Conservation (phyloP, 176 grass and related monocot genomes). For the Musa beccarii region DNA sequence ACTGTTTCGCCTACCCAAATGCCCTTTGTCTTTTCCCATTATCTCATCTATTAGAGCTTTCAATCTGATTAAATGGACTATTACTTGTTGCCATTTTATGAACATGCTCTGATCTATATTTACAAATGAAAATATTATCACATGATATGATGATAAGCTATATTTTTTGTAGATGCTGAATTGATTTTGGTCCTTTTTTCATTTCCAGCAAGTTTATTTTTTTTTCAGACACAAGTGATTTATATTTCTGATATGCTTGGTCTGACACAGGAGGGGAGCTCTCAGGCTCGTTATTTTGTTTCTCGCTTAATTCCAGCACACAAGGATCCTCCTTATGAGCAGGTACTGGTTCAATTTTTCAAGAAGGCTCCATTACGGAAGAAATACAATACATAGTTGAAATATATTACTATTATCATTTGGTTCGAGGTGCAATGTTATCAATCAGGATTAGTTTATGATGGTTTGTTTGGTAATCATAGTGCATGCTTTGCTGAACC, state of each 20-base stretch:
- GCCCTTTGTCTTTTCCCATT: background rate
- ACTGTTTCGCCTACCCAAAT: background rate
- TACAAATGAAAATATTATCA: no score
- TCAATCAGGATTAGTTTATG: background rate
- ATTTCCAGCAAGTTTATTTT: no score
- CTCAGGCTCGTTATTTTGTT: slow-evolving; percentile 92
- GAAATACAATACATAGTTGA: background rate
- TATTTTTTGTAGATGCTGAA: no score
- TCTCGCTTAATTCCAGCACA: slow-evolving; percentile 94
- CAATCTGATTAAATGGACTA: no score
- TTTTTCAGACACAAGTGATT: no score
- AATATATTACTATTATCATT: no score
- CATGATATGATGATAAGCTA: no score
- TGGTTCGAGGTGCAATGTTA: no score
- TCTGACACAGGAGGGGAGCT: slow-evolving; percentile 72
- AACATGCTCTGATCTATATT: no score
- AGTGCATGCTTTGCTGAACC: slow-evolving; percentile 22
- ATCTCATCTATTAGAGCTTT: background rate
- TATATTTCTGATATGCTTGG: background rate
- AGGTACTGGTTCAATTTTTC: slow-evolving; percentile 35
- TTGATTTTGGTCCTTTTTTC: no score
- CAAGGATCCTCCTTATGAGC: slow-evolving; percentile 99
- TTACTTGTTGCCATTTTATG: no score
- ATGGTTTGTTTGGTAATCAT: background rate
- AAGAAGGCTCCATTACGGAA: background rate